phyloP scores from a whole-genome alignment of 2,329 filamentous ascomycete species.

The Tothia fuscella region DNA sequence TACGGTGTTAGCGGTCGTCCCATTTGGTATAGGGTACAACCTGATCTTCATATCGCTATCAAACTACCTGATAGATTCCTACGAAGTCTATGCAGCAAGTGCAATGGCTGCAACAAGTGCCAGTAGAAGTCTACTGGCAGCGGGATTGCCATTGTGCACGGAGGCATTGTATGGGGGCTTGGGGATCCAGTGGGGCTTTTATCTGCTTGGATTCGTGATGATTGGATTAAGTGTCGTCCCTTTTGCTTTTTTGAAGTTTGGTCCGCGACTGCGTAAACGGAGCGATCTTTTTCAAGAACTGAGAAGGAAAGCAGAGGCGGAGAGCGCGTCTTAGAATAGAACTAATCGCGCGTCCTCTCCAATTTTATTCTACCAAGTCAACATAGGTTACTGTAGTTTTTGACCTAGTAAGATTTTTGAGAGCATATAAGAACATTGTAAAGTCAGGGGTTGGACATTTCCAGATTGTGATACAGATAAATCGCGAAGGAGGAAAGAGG shows the following conservation, averaged over 20 bases:
- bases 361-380: too few species aligned
- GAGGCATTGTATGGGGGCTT: conserved; percentile 21
- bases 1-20: conserved; percentile 22
- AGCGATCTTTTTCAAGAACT: conserved; percentile 5
- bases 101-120: conserved; percentile 49
- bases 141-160: conserved; percentile 49
- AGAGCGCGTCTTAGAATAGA: neutral
- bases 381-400: too few species aligned
- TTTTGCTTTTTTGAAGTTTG: conserved; percentile 21
- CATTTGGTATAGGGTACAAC: conserved; percentile 18
- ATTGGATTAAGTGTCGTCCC: conserved; percentile 26
- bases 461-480: too few species aligned
- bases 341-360: too few species aligned
- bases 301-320: neutral
- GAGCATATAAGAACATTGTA: too few species aligned
- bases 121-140: conserved; percentile 42
- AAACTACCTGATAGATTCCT: conserved; percentile 1
- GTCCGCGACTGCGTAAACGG: neutral
- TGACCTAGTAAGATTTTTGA: too few species aligned
- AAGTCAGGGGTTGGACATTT: too few species aligned
- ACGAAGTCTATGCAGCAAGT: conserved; percentile 37
- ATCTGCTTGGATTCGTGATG: conserved; percentile 28
- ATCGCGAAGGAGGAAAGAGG: too few species aligned
- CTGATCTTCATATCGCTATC: conserved; percentile 20
- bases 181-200: conserved; percentile 28